These are phyloP conservation scores for Clarireedia homoeocarpa DNA, from an alignment of 2,329 filamentous ascomycete species.

Conservation along the genomic window DNA sequence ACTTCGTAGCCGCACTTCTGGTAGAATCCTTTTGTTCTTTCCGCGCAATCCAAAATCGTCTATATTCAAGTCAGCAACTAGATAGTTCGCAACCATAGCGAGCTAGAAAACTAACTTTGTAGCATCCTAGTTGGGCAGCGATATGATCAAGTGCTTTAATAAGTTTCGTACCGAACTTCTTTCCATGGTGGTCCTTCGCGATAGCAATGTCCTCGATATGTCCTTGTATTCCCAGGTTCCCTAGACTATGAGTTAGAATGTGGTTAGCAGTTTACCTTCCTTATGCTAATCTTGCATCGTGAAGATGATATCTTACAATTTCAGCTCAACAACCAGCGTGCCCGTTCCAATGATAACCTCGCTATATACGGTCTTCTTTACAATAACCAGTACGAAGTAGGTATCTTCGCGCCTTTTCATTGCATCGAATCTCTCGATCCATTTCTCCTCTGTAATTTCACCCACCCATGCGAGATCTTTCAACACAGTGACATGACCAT, in stretches of 20 bases:
- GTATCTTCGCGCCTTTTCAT: slow-evolving; percentile 52
- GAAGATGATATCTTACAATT: slow-evolving; percentile 55
- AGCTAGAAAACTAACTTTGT: slow-evolving; percentile 45
- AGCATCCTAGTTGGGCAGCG: slow-evolving; percentile 80
- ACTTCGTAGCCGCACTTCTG: slow-evolving; percentile 68
- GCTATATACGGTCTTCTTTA: slow-evolving; percentile 49
- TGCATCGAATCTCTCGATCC: slow-evolving; percentile 71
- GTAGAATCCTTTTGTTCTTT: slow-evolving; percentile 97
- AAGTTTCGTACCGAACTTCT: slow-evolving; percentile 84
- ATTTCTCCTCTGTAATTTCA: slow-evolving; percentile 66
- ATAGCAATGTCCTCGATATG: slow-evolving; percentile 98
- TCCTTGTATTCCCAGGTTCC: slow-evolving; percentile 71
- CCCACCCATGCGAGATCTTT: slow-evolving; percentile 47
- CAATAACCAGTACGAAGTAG: slow-evolving; percentile 79
- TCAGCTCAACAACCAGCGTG: slow-evolving; percentile 81
- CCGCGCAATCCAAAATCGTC: slow-evolving; percentile 92
- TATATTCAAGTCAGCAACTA: slow-evolving; percentile 29
- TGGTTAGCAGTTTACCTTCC: background rate
- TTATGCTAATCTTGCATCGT: too few species aligned
- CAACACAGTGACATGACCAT: slow-evolving; percentile 3
- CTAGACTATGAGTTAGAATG: slow-evolving; percentile 46
- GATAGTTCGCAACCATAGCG: background rate
- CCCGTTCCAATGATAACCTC: slow-evolving; percentile 73
- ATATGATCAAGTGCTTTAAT: slow-evolving; percentile 89
- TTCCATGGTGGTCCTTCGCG: slow-evolving; percentile 86